Conservation (phyloP, 805 yeast species). For the Candida peoriensis region DNA sequence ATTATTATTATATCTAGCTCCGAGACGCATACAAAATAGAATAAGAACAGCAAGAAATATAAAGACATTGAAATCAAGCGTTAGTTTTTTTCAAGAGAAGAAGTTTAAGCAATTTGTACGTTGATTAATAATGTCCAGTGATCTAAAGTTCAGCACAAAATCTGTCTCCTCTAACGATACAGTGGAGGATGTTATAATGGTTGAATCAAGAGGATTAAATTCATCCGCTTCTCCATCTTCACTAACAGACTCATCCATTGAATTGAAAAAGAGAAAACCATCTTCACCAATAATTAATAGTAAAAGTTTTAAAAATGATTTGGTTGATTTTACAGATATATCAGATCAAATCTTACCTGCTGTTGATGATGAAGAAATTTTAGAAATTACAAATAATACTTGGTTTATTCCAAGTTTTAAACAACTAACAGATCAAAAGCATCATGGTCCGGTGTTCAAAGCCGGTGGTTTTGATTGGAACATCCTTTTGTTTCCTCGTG, state of each 20-base stretch:
- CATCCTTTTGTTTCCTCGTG: conserved; percentile 71
- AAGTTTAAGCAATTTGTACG: too few species aligned
- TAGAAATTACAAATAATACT: conserved; percentile 28
- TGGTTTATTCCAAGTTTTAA: conserved; percentile 34
- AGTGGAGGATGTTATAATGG: too few species aligned
- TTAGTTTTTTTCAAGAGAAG: too few species aligned
- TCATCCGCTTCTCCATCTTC: not conserved
- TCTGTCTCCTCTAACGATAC: too few species aligned
- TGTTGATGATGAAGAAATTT: conserved; percentile 27
- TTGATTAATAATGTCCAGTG: too few species aligned
- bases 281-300: not conserved
- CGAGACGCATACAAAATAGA: too few species aligned
- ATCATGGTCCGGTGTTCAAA: conserved; percentile 38
- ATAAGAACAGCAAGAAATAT: too few species aligned
- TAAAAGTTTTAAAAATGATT: conserved; percentile 1
- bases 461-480: conserved; percentile 67
- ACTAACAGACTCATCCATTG: conserved; percentile 2
- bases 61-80: too few species aligned
- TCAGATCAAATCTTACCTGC: conserved; percentile 19
- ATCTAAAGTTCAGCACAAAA: too few species aligned
- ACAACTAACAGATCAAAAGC: conserved; percentile 23
- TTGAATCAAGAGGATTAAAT: too few species aligned
- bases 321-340: conserved; percentile 15
- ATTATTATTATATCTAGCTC: too few species aligned
- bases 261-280: conserved; percentile 7